These are phyloP conservation scores for Stenogyne calaminthoides DNA, from an alignment of 305 asterid genomes.

Conservation along the genomic window DNA sequence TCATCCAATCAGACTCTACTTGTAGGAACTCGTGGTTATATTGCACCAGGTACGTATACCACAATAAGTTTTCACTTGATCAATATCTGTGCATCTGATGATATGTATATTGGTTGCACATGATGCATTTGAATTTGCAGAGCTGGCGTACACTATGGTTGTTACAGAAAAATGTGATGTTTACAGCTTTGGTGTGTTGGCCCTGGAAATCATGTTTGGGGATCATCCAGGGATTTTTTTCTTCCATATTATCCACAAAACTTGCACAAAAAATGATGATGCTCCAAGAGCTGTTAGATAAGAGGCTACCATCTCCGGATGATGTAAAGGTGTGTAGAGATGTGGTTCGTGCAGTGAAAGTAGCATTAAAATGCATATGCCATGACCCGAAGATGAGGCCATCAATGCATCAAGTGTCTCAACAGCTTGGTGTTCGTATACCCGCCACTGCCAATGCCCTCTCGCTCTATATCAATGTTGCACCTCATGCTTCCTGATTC, in stretches of 20 bases:
- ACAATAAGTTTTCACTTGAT: no score
- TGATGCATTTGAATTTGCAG: no score
- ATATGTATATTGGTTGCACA: no score
- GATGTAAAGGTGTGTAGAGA: no score
- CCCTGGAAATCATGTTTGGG: slow-evolving; percentile 11
- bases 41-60: no score
- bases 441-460: not conserved
- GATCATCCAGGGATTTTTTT: slow-evolving; percentile 12
- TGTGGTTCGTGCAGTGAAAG: no score
- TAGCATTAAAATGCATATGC: not conserved
- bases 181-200: slow-evolving; percentile 21
- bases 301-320: no score
- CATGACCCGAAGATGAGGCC: slow-evolving; percentile 8
- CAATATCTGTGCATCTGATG: no score
- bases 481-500: slow-evolving; percentile 3
- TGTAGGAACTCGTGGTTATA: no score
- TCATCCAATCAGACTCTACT: no score
- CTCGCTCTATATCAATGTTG: not conserved
- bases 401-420: not conserved
- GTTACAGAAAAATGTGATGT: slow-evolving; percentile 20
- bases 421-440: not conserved
- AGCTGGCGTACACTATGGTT: no score
- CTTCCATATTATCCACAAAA: not conserved
- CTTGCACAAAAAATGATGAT: not conserved
- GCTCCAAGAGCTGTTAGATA: no score